Evolutionary conservation across 192 early-diverging fungal genomes (phyloP).

Genomic region (Backusella westeae): DNA sequence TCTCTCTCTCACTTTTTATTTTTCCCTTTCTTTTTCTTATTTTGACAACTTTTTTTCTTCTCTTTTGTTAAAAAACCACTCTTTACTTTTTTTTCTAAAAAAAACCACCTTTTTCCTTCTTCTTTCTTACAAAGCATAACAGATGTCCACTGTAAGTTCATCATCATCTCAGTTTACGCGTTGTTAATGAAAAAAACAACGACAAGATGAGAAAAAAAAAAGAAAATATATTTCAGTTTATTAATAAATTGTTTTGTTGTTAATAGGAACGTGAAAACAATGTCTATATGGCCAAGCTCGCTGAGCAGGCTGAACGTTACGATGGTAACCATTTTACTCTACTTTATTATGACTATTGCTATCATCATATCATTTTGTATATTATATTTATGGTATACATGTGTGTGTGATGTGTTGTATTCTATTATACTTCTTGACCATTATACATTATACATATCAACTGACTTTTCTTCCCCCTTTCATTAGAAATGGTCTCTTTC

Average conservation of each 20-base stretch:
- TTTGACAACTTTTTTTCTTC: constrained; percentile 3
- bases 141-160: constrained; percentile 14
- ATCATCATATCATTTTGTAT: too few relatives aligned
- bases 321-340: constrained; percentile 49
- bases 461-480: constrained; percentile 12
- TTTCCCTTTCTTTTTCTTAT: neutral
- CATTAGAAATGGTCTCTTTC: constrained; percentile 80
- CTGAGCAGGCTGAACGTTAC: constrained; percentile 88
- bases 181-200: neutral
- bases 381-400: neutral
- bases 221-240: neutral
- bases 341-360: neutral
- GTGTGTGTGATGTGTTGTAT: neutral
- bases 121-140: neutral
- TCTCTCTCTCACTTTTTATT: neutral
- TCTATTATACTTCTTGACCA: neutral
- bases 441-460: neutral
- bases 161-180: constrained; percentile 13
- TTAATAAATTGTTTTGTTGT: neutral
- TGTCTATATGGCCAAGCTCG: constrained; percentile 98
- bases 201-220: neutral
- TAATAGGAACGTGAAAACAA: constrained; percentile 57
- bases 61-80: neutral
- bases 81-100: neutral
- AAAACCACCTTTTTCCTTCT: neutral